phyloP scores from a whole-genome alignment of 2,329 filamentous ascomycete genomes.

The Penicillium thymicola region DNA sequence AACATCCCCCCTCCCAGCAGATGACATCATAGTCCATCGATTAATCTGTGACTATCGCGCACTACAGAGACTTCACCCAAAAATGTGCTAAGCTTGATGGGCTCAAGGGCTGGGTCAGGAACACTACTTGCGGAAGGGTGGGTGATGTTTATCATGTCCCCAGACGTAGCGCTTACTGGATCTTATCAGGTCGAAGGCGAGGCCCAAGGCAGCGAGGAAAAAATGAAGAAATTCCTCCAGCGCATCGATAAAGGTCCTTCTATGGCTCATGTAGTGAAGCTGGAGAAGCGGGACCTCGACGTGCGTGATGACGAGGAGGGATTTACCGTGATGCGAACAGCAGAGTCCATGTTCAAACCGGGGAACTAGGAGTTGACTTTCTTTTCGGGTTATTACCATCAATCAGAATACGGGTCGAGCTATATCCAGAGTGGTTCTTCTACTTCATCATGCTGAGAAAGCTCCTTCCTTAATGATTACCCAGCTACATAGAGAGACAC shows the following conservation, averaged over 20 bases:
- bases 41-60: background rate
- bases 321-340: conserved; percentile 54
- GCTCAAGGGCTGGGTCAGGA: conserved; percentile 50
- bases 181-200: conserved; percentile 75
- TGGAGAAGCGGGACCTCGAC: conserved; percentile 67
- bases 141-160: conserved; percentile 10
- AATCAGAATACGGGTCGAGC: background rate
- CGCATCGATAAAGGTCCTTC: conserved; percentile 72
- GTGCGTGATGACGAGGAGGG: conserved; percentile 63
- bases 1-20: background rate
- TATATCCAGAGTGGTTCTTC: background rate
- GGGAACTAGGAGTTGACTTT: background rate
- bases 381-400: background rate
- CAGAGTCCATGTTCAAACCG: conserved; percentile 27
- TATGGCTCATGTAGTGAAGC: conserved; percentile 67
- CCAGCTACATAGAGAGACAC: no score
- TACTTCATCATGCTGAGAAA: background rate
- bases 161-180: background rate
- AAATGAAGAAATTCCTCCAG: conserved; percentile 67
- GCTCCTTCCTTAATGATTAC: no score
- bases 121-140: conserved; percentile 47
- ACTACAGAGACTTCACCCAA: conserved; percentile 42
- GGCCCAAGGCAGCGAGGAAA: conserved; percentile 69
- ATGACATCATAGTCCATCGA: conserved; percentile 19
- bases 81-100: conserved; percentile 42